Evolutionary conservation across 441 rosid species (phyloP).

Genomic region (Pelargonium myrrhifolium): DNA sequence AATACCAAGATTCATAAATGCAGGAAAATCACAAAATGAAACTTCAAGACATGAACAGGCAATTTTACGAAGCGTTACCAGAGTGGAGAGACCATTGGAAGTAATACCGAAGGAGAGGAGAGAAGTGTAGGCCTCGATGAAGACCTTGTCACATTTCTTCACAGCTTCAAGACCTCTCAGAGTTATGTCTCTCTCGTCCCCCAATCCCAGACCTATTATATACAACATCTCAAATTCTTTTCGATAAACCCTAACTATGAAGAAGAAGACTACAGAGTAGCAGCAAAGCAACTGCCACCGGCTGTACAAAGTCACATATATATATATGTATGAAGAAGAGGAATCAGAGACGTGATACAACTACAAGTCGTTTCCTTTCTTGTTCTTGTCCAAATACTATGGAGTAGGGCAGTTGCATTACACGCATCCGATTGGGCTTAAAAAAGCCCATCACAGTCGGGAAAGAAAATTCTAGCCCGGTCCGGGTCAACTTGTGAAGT

Average conservation of each 20-base stretch:
- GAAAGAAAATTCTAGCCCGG: no score
- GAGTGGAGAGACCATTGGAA: slow-evolving; percentile 57
- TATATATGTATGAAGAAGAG: no score
- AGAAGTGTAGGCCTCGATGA: slow-evolving; percentile 92
- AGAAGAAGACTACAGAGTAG: neutral
- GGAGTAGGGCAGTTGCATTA: no score
- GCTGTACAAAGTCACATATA: no score
- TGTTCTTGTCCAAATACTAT: no score
- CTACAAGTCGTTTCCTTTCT: no score
- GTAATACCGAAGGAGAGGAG: slow-evolving; percentile 87
- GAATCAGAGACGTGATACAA: no score
- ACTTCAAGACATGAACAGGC: neutral
- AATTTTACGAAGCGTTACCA: slow-evolving; percentile 28
- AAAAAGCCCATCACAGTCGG: no score
- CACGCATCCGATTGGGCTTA: no score
- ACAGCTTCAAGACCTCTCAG: slow-evolving; percentile 77
- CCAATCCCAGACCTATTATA: slow-evolving; percentile 77
- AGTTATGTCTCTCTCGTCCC: slow-evolving; percentile 77
- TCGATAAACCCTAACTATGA: slow-evolving; percentile 15
- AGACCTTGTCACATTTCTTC: slow-evolving; percentile 62
- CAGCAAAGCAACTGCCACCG: no score
- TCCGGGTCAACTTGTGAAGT: no score
- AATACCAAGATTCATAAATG: neutral
- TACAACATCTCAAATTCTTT: slow-evolving; percentile 45
- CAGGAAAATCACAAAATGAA: neutral